Evolutionary conservation across 352 stramenopile genomes (phyloP).

Genomic region (Phytopythium sindhum): DNA sequence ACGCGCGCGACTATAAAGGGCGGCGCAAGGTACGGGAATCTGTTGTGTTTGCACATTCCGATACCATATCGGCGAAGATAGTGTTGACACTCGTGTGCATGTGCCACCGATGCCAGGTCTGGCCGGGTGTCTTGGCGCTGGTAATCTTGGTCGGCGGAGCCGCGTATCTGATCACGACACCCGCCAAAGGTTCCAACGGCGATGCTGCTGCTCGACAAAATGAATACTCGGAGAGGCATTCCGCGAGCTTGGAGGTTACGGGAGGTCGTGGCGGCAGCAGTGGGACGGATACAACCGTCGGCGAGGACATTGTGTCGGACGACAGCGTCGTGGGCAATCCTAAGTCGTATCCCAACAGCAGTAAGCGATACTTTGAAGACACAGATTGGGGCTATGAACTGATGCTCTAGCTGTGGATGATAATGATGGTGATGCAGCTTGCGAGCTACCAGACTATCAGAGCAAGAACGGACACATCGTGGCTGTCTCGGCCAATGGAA

Average conservation of each 20-base stretch:
- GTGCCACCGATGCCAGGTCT: slow-evolving; percentile 38
- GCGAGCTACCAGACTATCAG: slow-evolving; percentile 53
- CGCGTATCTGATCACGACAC: slow-evolving; percentile 43
- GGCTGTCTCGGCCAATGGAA: slow-evolving; percentile 56
- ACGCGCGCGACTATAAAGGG: slow-evolving; percentile 61
- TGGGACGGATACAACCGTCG: slow-evolving; percentile 11
- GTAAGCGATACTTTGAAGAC: neutral
- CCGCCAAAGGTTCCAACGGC: slow-evolving; percentile 27
- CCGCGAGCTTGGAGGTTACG: slow-evolving; percentile 37
- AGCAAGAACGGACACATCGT: slow-evolving; percentile 60
- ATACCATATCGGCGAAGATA: no score
- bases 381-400: no score
- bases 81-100: no score
- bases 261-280: slow-evolving; percentile 34
- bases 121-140: slow-evolving; percentile 53
- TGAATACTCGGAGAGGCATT: slow-evolving; percentile 30
- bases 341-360: slow-evolving; percentile 42
- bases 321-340: slow-evolving; percentile 57
- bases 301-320: slow-evolving; percentile 36
- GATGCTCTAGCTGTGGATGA: no score
- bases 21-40: slow-evolving; percentile 35
- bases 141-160: slow-evolving; percentile 36
- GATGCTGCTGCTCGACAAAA: slow-evolving; percentile 18
- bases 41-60: no score
- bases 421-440: slow-evolving; percentile 14